Evolutionary conservation across 345 rosid genomes (phyloP), one percentile per base, ranked within the genome.

Genomic region (Hibiscus tridactylites): DNA sequence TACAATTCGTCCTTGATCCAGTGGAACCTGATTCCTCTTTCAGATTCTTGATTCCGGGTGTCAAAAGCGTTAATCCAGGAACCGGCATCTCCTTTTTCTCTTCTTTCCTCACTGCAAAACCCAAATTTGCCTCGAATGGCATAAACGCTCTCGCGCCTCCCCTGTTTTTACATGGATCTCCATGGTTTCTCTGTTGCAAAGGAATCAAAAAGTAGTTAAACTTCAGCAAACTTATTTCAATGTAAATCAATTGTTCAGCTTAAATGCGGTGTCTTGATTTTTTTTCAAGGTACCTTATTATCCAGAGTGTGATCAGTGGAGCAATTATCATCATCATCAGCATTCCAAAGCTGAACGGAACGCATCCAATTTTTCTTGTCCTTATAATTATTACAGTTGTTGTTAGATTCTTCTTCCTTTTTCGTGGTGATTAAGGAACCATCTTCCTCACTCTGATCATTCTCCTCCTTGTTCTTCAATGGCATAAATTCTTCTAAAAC

Each of bases 341-440:
- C 70, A 79, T 79, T 88, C 92, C 92, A 86, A 13, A 83, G 85
- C 81, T 88, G 90, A 79, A 86, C 83, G 56, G 88, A 83, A 76
- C 91, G 81, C 93, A 84, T 83, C 88, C 93, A 88, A 49, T 75
- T 85, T 76, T 81, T 83, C 88, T 87, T 92, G 71, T 88, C 92
- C 65, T 65, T 84, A 16, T 54, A 49, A 39, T 8, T 73, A 63
- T 15, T 61, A 7, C 33, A 47, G 17, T 46, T 17, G 73, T 65
- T 67, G 50, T 44, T 65, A 71, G 39, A 74, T 3, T 87, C 90
- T 21, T 77, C 73, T 61, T 83, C 88, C 11, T 65, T 77, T 66
- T 72, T 74, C 4, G 68, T 72, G 60, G 44, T 63, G 61, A 70
- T 73, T 59, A 75, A 33, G 2, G 61, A 42, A 29, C 59, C 75